Evolutionary conservation across 768 basidiomycete species (phyloP), one percentile per base, ranked within the genome.

Genomic region (Serendipita sp.): DNA sequence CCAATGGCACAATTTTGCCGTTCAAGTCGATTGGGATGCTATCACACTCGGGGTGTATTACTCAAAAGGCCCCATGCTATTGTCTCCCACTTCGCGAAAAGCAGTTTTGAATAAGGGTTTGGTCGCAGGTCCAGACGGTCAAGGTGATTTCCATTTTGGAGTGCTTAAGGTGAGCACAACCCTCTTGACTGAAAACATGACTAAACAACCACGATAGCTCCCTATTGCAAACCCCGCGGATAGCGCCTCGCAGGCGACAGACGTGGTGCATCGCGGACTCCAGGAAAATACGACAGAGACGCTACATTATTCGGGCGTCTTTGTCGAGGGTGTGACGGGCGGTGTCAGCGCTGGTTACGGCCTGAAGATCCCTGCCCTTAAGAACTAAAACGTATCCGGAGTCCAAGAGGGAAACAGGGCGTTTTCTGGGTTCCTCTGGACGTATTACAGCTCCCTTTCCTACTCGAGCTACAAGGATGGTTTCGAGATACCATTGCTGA

Each of bases 211-310:
- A 4, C 10, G 16, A 10, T 38, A 84, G 83, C 76, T 85, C 36
- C 82, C 83, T 2, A 70, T 85, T 3, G 79, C 80, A 1, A 74
- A 83, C 66, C 75, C 77, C 3, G 68, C 69, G 0, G 80, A 85
- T 63, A 70, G 78, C 0, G 68, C 77, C 3, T 73, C 73, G 10
- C 72, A 84, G 41, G 79, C 83, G 68, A 73, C 72, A 1, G 81
- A 85, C 70, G 81, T 86, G 2, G 80, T 81, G 0, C 79, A 83
- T 69, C 73, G 78, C 68, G 83, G 83, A 8, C 77, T 81, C 36
- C 84, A 85, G 68, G 82, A 84, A 69, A 81, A 80, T 1, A 77
- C 67, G 8, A 67, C 64, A 18, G 67, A 68, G 38, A 66, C 51
- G 4, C 46, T 68, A 36, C 63, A 65, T 36, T 68, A 64, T 46